Evolutionary conservation across 2,329 filamentous ascomycete genomes (phyloP), one percentile per base, ranked within the genome.

Genomic region (Penicillium griseofulvum): DNA sequence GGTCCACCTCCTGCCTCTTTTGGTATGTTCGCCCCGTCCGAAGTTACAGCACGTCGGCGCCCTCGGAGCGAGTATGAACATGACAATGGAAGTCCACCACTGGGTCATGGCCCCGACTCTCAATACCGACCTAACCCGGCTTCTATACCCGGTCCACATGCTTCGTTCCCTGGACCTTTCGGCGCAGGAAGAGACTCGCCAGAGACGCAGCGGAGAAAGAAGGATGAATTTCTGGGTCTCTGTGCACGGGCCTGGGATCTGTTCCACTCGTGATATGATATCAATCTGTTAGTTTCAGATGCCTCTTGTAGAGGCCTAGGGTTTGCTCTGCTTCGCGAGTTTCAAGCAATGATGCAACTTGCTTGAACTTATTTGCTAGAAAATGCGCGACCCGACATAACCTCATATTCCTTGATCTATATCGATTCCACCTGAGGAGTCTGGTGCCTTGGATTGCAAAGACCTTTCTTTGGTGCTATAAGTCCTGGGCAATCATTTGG

Each of bases 181-280:
- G 89, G 89, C 34, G 88, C 89, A 53, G 90, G 89, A 36, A 81
- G 90, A 58, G 91, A 94, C 68, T 92, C 86, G 62, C 91, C 90
- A 8, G 91, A 94, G 65, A 90, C 87, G 6, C 87, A 90, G 71
- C 82, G 85, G 65, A 87, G 84, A 68, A 97, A 97, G 84, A 91
- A 91, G 71, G 91, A 96, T 41, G 91, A 96, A 72, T 99, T 99
- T 69, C 79, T 99, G 61, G 80, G 83, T 53, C 78, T 97, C 47
- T 97, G 93, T 71, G 86, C 90, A 64, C 82, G 90, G 68, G 94
- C 94, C 9, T 99, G 94, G 94, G 94, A 99, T 77, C 76, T 99
- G 28, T 96, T 97, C 75, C 94, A 97, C 78, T 96, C 91, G 59
- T 97, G 77, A 84, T 56, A 33, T 33, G 16, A 26, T 14, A 11